Evolutionary conservation across 1,139 yeast species (phyloP).

Genomic region (Blastobotrys malaysiensis): DNA sequence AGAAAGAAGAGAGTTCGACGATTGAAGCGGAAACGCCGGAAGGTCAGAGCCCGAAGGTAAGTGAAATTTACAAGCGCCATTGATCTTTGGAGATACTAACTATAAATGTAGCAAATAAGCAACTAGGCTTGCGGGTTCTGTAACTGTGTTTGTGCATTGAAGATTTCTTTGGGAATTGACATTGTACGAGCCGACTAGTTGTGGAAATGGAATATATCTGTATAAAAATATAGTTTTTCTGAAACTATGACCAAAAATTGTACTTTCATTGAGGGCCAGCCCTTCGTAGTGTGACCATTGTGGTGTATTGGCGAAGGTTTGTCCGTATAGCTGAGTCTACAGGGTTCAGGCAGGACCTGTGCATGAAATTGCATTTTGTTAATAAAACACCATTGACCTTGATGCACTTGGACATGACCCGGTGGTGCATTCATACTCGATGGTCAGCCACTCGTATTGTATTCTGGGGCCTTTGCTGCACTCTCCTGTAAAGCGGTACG

Average conservation of each 20-base stretch:
- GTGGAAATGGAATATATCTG: slow-evolving; percentile 23
- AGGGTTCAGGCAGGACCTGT: too few species aligned
- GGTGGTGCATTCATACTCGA: too few species aligned
- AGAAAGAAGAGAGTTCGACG: slow-evolving; percentile 99
- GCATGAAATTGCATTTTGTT: too few species aligned
- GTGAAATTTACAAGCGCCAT: slow-evolving; percentile 1
- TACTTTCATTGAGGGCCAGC: background rate
- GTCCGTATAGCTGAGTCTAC: too few species aligned
- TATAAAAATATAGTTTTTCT: slow-evolving; percentile 4
- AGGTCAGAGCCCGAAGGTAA: slow-evolving; percentile 90
- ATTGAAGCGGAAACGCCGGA: slow-evolving; percentile 99
- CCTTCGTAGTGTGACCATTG: too few species aligned
- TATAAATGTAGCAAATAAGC: slow-evolving; percentile 9
- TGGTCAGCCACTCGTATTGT: too few species aligned
- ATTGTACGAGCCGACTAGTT: slow-evolving; percentile 3
- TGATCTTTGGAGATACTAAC: background rate
- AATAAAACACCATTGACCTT: too few species aligned
- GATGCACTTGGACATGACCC: too few species aligned
- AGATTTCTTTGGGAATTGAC: background rate
- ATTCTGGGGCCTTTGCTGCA: too few species aligned
- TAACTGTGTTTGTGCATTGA: background rate
- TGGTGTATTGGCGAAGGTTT: too few species aligned
- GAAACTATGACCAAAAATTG: background rate
- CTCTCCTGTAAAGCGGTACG: too few species aligned
- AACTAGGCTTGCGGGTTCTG: slow-evolving; percentile 11